These are phyloP conservation scores for Trapa bicornis DNA, from an alignment of 345 rosid species.

Conservation along the genomic window DNA sequence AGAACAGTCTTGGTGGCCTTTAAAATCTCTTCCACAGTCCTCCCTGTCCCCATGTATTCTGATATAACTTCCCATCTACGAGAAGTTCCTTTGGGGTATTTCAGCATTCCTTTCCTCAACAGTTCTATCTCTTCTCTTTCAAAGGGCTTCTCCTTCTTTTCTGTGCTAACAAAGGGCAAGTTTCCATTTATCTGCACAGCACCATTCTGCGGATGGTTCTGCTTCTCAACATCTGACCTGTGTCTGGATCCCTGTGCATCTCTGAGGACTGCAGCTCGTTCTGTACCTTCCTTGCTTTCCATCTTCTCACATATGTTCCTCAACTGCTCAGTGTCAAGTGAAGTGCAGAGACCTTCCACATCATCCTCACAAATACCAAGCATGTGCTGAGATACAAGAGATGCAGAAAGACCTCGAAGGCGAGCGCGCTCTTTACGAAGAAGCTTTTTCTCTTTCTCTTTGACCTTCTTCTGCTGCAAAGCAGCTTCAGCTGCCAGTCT, in stretches of 20 bases:
- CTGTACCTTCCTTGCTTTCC: constrained; percentile 50
- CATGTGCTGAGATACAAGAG: constrained; percentile 40
- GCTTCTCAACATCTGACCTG: constrained; percentile 27
- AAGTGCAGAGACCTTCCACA: constrained; percentile 74
- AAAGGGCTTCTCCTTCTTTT: constrained; percentile 79
- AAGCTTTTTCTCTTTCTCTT: constrained; percentile 93
- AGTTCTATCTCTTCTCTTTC: constrained; percentile 81
- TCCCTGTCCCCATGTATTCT: constrained; percentile 79
- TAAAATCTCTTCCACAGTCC: constrained; percentile 89
- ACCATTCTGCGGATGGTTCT: constrained; percentile 42
- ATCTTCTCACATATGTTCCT: constrained; percentile 62
- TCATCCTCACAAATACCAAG: constrained; percentile 51
- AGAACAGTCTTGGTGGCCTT: constrained; percentile 96
- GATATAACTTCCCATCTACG: constrained; percentile 98
- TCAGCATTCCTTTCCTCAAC: constrained; percentile 77
- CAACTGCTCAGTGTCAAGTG: constrained; percentile 53
- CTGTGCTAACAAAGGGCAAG: constrained; percentile 21
- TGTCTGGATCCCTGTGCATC: constrained; percentile 31
- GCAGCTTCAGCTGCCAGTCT: constrained; percentile 76
- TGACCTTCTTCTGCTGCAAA: constrained; percentile 60
- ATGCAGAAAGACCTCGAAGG: constrained; percentile 65
- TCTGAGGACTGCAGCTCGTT: constrained; percentile 47
- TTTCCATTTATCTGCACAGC: constrained; percentile 33
- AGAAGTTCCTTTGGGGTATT: constrained; percentile 90
- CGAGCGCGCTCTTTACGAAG: constrained; percentile 78